Percentiles rank a stretch among this genome's conserved stretches.
Evolutionary conservation across 2,329 filamentous ascomycete species (phyloP).

Genomic region (Nemania sp.): DNA sequence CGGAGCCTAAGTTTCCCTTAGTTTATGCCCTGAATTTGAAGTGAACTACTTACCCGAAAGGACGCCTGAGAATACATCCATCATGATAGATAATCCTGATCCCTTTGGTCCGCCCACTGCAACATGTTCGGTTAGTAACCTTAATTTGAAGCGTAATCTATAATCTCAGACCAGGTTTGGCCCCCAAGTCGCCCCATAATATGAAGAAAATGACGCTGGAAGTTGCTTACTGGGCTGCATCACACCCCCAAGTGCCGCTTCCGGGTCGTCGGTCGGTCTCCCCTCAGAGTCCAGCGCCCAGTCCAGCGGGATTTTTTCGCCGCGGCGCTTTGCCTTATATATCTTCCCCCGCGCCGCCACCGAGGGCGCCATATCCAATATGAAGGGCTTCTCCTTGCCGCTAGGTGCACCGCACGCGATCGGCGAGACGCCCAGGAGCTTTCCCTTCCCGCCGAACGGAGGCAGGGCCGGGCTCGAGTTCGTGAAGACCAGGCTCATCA

Average conservation of each 20-base stretch:
- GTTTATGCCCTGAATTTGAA: not conserved
- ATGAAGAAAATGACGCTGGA: not conserved
- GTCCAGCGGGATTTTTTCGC: conserved; percentile 75
- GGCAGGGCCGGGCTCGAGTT: conserved; percentile 80
- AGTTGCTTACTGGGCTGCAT: conserved; percentile 73
- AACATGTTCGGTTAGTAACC: not conserved
- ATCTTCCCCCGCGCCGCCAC: conserved; percentile 79
- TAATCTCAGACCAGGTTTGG: not conserved
- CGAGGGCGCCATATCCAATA: conserved; percentile 79
- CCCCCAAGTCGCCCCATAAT: not conserved
- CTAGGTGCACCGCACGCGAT: conserved; percentile 82
- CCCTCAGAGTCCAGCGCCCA: conserved; percentile 83
- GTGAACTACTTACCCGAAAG: conserved; percentile 61
- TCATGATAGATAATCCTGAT: conserved; percentile 81
- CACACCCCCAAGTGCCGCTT: conserved; percentile 76
- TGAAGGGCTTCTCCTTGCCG: conserved; percentile 69
- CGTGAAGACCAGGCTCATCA: conserved; percentile 79
- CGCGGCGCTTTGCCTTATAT: conserved; percentile 74
- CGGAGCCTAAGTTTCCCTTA: conserved; percentile 65
- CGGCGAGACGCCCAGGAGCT: conserved; percentile 79
- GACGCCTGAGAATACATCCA: conserved; percentile 88
- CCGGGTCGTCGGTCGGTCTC: conserved; percentile 76
- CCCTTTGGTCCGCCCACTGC: conserved; percentile 83
- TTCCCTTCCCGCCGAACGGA: conserved; percentile 74
- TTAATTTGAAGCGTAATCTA: not conserved